A percentile compares a stretch with the other conserved stretches of the same genome.
These are phyloP conservation scores for Spinacia oleracea DNA, from an alignment of 179 eudicot genomes.

Conservation along the genomic window DNA sequence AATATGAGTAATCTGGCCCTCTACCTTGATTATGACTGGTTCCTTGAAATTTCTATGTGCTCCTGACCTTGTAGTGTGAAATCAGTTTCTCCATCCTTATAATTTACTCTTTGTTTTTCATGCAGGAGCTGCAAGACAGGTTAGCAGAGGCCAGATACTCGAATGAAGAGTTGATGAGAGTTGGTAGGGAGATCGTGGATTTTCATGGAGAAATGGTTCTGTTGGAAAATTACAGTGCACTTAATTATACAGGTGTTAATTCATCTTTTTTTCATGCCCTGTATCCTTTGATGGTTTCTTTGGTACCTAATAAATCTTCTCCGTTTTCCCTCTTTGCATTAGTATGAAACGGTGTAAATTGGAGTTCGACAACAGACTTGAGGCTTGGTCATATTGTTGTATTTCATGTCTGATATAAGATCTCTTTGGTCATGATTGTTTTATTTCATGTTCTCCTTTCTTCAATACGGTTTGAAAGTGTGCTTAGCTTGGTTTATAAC, in stretches of 20 bases:
- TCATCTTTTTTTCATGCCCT: neutral
- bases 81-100: neutral
- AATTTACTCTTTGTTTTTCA: conserved; percentile 2
- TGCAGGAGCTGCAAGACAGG: conserved; percentile 66
- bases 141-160: conserved; percentile 46
- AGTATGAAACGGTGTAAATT: no score
- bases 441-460: neutral
- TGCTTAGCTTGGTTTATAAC: neutral
- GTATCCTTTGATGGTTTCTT: neutral
- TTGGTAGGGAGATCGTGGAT: conserved; percentile 69
- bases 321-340: neutral
- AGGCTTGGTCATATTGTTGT: no score
- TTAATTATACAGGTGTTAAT: conserved; percentile 70
- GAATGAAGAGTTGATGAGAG: conserved; percentile 49
- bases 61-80: neutral
- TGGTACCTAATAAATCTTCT: neutral
- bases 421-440: neutral
- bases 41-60: conserved; percentile 2
- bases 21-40: neutral
- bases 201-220: conserved; percentile 89
- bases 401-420: neutral
- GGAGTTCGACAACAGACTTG: no score
- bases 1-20: neutral
- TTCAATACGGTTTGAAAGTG: neutral
- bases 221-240: conserved; percentile 80